Percentiles rank a stretch among this genome's conserved stretches.
Conservation (phyloP, 2,329 filamentous ascomycete genomes). For the Ophiostoma sp. region DNA sequence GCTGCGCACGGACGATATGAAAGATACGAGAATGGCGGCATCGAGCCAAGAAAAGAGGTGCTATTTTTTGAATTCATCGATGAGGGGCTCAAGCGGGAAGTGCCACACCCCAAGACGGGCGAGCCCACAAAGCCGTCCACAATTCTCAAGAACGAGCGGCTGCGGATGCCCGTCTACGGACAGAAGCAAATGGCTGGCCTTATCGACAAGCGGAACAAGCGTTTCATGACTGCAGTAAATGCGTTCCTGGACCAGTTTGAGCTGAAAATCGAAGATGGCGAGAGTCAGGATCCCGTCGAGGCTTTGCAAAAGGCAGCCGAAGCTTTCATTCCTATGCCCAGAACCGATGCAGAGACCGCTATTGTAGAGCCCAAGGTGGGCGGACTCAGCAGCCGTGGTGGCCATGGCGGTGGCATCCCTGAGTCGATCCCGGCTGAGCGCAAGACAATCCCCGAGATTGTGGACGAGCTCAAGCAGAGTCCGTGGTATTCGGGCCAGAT, state of each 20-base stretch:
- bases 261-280: not conserved
- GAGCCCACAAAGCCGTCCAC: conserved; percentile 63
- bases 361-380: no score
- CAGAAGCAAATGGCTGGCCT: conserved; percentile 86
- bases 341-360: not conserved
- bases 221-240: conserved; percentile 73
- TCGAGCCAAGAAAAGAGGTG: conserved; percentile 55
- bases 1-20: not conserved
- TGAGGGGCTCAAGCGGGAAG: conserved; percentile 79
- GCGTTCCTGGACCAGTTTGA: conserved; percentile 69
- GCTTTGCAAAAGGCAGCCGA: conserved; percentile 55
- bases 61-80: conserved; percentile 90
- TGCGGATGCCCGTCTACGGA: conserved; percentile 89
- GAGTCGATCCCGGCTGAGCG: conserved; percentile 68
- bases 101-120: conserved; percentile 65
- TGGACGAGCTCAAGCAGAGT: conserved; percentile 73
- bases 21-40: conserved; percentile 23
- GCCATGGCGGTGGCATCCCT: conserved; percentile 49
- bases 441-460: conserved; percentile 74
- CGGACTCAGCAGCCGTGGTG: conserved; percentile 28
- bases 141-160: conserved; percentile 66
- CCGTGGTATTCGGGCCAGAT: conserved; percentile 91
- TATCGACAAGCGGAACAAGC: conserved; percentile 83
- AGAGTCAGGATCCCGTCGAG: conserved; percentile 61
- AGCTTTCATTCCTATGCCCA: conserved; percentile 54